Percentiles rank a stretch among this genome's conserved stretches.
Evolutionary conservation across 805 yeast genomes (phyloP).

Genomic region (Ogataea ramenticola): DNA sequence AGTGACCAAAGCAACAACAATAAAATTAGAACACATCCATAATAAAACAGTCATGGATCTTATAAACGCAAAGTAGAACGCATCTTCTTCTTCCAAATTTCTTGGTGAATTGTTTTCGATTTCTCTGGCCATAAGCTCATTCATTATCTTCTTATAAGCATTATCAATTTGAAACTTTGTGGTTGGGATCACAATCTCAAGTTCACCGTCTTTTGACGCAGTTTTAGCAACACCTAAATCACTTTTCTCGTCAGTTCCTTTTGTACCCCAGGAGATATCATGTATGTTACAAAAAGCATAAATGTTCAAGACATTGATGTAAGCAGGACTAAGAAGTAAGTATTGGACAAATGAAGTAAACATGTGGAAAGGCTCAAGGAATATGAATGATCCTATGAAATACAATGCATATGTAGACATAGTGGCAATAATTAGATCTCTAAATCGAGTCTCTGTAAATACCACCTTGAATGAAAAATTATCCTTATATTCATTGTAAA

Average conservation of each 20-base stretch:
- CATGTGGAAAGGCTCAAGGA: slow-evolving; percentile 91
- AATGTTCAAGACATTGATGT: slow-evolving; percentile 83
- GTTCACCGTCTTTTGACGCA: slow-evolving; percentile 49
- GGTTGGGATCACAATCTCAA: slow-evolving; percentile 69
- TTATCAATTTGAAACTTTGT: slow-evolving; percentile 70
- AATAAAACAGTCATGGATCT: slow-evolving; percentile 82
- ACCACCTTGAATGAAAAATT: slow-evolving; percentile 37
- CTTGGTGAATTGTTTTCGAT: slow-evolving; percentile 22
- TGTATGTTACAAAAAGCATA: slow-evolving; percentile 95
- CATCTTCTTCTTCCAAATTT: slow-evolving; percentile 43
- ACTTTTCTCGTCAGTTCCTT: slow-evolving; percentile 66
- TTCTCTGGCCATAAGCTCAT: slow-evolving; percentile 40
- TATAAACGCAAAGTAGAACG: slow-evolving; percentile 82
- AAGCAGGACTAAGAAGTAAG: slow-evolving; percentile 76
- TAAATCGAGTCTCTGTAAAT: slow-evolving; percentile 62
- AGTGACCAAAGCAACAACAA: slow-evolving; percentile 74
- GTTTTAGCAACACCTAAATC: slow-evolving; percentile 80
- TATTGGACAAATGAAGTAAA: slow-evolving; percentile 82
- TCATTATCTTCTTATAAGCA: slow-evolving; percentile 58
- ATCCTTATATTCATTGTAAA: slow-evolving; percentile 26
- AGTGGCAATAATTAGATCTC: slow-evolving; percentile 84
- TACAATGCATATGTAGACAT: slow-evolving; percentile 79
- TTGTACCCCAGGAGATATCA: slow-evolving; percentile 97
- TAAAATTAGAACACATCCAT: slow-evolving; percentile 86
- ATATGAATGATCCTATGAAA: slow-evolving; percentile 68